A percentile compares a stretch with the other conserved stretches of the same genome.
These are phyloP conservation scores for Nemania sp. DNA, from an alignment of 2,329 filamentous ascomycete genomes.

Conservation along the genomic window DNA sequence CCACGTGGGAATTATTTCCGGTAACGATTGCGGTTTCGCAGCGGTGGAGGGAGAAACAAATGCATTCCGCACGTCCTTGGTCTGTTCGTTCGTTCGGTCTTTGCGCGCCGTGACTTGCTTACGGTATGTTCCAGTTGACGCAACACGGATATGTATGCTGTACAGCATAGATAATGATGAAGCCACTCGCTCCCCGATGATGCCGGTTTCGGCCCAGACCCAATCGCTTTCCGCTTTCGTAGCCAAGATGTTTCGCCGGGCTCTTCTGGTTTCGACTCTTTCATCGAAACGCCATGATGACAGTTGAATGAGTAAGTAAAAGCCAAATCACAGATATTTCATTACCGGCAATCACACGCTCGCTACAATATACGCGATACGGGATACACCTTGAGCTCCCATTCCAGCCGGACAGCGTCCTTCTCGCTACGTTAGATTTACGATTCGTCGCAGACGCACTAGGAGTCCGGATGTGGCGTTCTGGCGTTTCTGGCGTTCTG, in stretches of 20 bases:
- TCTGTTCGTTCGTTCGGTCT: background rate
- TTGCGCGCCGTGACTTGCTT: background rate
- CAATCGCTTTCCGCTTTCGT: conserved; percentile 10
- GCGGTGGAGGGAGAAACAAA: background rate
- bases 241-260: conserved; percentile 2
- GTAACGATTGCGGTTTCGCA: background rate
- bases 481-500: background rate
- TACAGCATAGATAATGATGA: background rate
- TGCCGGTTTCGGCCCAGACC: conserved; percentile 10
- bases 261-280: background rate
- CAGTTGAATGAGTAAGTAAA: background rate
- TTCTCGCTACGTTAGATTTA: conserved; percentile 7
- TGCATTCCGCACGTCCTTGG: background rate
- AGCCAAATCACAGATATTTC: background rate
- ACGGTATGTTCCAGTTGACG: background rate
- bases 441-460: conserved; percentile 5
- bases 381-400: background rate
- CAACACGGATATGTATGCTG: background rate
- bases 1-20: conserved; percentile 15
- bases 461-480: conserved; percentile 3
- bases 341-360: background rate
- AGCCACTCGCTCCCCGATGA: background rate
- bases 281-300: background rate
- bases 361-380: background rate
- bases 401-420: conserved; percentile 6